These are phyloP conservation scores for Metschnikowia sp. DNA, from an alignment of 805 yeast genomes.

Conservation along the genomic window DNA sequence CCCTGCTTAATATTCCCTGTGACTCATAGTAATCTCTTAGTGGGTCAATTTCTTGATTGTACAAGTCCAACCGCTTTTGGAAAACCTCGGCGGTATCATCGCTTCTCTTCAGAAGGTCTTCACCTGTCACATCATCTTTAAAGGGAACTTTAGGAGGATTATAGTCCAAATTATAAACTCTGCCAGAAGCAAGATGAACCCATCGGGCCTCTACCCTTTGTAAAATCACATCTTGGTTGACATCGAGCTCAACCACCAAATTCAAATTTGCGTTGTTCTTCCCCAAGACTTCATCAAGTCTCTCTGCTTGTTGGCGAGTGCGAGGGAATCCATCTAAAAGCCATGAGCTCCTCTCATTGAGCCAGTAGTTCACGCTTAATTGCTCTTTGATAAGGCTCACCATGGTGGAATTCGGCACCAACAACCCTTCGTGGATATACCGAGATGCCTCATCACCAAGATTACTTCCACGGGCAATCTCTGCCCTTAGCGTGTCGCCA, in stretches of 20 bases:
- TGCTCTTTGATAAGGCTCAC: conserved; percentile 54
- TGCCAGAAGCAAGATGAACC: conserved; percentile 80
- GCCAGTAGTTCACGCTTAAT: conserved; percentile 41
- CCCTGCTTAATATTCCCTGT: conserved; percentile 44
- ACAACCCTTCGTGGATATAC: conserved; percentile 57
- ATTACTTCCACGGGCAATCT: conserved; percentile 52
- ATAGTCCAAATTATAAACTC: conserved; percentile 81
- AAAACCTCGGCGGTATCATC: conserved; percentile 82
- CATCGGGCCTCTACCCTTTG: conserved; percentile 81
- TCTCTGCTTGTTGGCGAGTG: conserved; percentile 67
- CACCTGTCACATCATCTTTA: conserved; percentile 86
- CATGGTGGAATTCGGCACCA: conserved; percentile 74
- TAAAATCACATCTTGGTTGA: conserved; percentile 79
- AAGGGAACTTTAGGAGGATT: conserved; percentile 86
- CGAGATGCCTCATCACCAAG: conserved; percentile 57
- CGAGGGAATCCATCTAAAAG: conserved; percentile 92
- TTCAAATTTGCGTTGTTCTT: conserved; percentile 48
- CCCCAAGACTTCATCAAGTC: conserved; percentile 45
- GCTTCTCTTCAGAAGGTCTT: conserved; percentile 69
- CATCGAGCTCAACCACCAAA: conserved; percentile 80
- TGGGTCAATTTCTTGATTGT: conserved; percentile 58
- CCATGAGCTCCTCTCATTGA: conserved; percentile 52
- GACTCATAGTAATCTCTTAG: conserved; percentile 58
- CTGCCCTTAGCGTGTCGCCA: conserved; percentile 76
- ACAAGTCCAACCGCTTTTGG: conserved; percentile 60